These are phyloP conservation scores for Mitragyna speciosa DNA, from an alignment of 257 asterid genomes.

Conservation along the genomic window DNA sequence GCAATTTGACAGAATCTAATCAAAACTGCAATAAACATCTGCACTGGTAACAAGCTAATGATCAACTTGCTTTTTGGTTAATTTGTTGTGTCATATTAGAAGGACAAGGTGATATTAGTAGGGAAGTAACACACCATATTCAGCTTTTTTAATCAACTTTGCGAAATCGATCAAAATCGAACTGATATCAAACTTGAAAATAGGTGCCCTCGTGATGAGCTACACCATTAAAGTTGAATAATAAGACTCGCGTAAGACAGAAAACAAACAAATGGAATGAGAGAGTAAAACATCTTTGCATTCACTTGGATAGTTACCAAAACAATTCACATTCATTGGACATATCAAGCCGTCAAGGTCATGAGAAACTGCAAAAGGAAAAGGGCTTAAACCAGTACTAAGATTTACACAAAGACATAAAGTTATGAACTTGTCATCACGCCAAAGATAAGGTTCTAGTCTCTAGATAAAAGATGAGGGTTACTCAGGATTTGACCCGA, in stretches of 20 bases:
- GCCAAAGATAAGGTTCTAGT: background rate
- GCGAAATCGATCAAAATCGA: background rate
- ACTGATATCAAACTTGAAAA: background rate
- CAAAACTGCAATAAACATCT: background rate
- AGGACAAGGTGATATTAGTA: background rate
- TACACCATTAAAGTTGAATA: background rate
- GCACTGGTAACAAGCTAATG: background rate
- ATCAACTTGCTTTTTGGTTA: background rate
- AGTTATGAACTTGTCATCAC: conserved; percentile 2
- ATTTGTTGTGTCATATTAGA: background rate
- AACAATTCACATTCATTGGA: background rate
- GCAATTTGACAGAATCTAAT: background rate
- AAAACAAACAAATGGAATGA: background rate
- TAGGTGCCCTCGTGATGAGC: background rate
- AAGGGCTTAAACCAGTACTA: background rate
- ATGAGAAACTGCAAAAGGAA: background rate
- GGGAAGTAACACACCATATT: background rate
- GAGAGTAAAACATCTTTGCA: background rate
- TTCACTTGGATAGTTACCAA: background rate
- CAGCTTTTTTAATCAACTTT: background rate
- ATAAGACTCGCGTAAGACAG: background rate
- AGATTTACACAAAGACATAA: background rate
- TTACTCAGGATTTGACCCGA: background rate
- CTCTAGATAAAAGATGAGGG: background rate
- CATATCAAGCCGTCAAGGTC: background rate